Percentiles rank a stretch among this genome's conserved stretches.
Evolutionary conservation across 2,329 filamentous ascomycete species (phyloP).

Genomic region (Ophiocordyceps camponoti-saundersi): DNA sequence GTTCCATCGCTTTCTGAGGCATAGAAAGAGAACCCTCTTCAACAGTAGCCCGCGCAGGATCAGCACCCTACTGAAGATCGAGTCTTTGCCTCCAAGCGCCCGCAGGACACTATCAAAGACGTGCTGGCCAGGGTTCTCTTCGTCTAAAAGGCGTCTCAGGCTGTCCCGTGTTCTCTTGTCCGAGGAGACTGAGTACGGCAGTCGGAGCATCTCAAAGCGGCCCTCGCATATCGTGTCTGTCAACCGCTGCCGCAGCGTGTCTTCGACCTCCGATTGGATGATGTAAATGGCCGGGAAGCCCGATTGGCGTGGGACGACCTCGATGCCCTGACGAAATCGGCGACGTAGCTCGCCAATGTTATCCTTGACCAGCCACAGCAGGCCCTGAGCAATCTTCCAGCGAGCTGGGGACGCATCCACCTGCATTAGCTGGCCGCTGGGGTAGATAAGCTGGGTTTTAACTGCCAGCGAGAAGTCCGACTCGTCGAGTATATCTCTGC

Average conservation of each 20-base stretch:
- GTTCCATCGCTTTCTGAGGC: slow-evolving; percentile 46
- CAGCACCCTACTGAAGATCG: slow-evolving; percentile 16
- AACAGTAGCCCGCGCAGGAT: slow-evolving; percentile 47
- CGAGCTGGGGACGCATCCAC: slow-evolving; percentile 36
- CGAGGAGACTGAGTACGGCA: not conserved
- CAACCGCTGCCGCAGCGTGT: slow-evolving; percentile 22
- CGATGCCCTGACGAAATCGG: slow-evolving; percentile 19
- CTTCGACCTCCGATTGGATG: slow-evolving; percentile 27
- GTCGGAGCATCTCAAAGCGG: slow-evolving; percentile 3
- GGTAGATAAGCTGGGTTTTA: slow-evolving; percentile 40
- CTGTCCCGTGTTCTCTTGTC: not conserved
- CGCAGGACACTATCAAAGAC: not conserved
- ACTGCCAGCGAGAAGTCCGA: slow-evolving; percentile 37
- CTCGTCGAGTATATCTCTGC: slow-evolving; percentile 49
- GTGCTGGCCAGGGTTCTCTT: not conserved
- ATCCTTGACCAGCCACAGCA: slow-evolving; percentile 22
- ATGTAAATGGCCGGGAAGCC: slow-evolving; percentile 42
- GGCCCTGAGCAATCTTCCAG: slow-evolving; percentile 26
- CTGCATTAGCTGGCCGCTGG: slow-evolving; percentile 26
- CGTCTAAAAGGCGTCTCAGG: not conserved
- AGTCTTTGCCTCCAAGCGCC: not conserved
- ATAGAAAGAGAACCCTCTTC: slow-evolving; percentile 40
- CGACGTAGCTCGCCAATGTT: slow-evolving; percentile 18
- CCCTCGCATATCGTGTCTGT: slow-evolving; percentile 22
- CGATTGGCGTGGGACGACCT: slow-evolving; percentile 21